phyloP scores from a whole-genome alignment of 1,284 basidiomycete species.

The Cryptococcus amylolentus region DNA sequence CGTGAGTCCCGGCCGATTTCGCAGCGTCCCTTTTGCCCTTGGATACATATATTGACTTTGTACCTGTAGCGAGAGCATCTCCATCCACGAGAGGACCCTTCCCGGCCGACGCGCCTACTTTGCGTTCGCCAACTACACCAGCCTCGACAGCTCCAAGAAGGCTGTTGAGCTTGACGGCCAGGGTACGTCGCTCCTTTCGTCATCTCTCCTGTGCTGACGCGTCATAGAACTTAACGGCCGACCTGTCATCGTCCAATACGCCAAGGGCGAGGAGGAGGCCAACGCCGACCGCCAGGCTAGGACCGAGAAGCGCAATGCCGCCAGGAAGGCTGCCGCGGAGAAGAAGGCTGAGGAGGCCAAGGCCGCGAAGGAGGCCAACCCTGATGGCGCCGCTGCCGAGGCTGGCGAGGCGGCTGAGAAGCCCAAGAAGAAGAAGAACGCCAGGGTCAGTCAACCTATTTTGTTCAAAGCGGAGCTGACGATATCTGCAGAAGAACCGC shows the following conservation, averaged over 20 bases:
- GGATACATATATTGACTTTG: not conserved
- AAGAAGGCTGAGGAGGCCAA: slow-evolving; percentile 34
- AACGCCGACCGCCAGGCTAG: slow-evolving; percentile 58
- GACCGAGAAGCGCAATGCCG: slow-evolving; percentile 33
- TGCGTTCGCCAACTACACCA: slow-evolving; percentile 81
- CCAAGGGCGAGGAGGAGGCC: slow-evolving; percentile 82
- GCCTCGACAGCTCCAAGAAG: slow-evolving; percentile 74
- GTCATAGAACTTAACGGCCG: slow-evolving; percentile 70
- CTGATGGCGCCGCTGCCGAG: slow-evolving; percentile 45
- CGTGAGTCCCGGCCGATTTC: slow-evolving; percentile 36
- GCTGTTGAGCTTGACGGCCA: slow-evolving; percentile 84
- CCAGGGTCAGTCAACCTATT: slow-evolving; percentile 7
- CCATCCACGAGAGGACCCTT: slow-evolving; percentile 36
- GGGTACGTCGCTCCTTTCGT: slow-evolving; percentile 37
- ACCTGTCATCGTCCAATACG: slow-evolving; percentile 79
- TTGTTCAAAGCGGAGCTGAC: slow-evolving; percentile 5
- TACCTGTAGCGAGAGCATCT: slow-evolving; percentile 12
- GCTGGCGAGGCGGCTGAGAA: slow-evolving; percentile 33
- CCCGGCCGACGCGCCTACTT: slow-evolving; percentile 61
- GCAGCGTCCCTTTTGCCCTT: not conserved
- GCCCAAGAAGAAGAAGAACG: slow-evolving; percentile 35
- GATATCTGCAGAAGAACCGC: slow-evolving; percentile 20
- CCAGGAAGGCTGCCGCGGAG: slow-evolving; percentile 23
- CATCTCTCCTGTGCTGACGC: not conserved
- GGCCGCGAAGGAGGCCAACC: slow-evolving; percentile 27